Evolutionary conservation across 2,329 filamentous ascomycete genomes (phyloP).

Genomic region (Microsporum ferrugineum): DNA sequence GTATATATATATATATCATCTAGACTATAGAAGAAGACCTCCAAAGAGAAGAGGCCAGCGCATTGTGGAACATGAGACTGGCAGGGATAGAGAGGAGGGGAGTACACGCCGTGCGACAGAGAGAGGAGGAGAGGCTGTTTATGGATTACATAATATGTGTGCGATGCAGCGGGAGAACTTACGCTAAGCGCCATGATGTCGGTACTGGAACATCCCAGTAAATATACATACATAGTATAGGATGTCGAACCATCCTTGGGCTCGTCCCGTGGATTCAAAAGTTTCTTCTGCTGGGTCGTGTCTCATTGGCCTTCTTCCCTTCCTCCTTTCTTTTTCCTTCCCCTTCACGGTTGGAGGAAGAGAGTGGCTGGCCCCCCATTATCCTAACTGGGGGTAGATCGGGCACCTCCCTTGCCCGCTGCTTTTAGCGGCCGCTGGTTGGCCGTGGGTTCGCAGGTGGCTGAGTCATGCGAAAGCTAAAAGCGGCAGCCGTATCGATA

Average conservation of each 20-base stretch:
- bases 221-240: too few species aligned
- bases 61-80: constrained; percentile 2
- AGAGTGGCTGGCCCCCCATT: background rate
- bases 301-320: background rate
- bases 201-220: background rate
- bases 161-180: background rate
- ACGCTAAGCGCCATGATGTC: background rate
- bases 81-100: background rate
- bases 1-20: background rate
- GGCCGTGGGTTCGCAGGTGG: background rate
- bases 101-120: background rate
- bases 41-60: background rate
- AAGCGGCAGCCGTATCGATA: background rate
- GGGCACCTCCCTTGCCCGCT: background rate
- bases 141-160: background rate
- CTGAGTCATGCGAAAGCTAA: background rate
- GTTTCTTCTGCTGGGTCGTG: constrained; percentile 7
- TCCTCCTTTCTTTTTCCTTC: background rate
- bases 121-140: too few species aligned
- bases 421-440: background rate
- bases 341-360: background rate
- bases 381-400: background rate
- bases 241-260: background rate
- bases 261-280: background rate
- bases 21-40: background rate